A percentile compares a stretch with the other conserved stretches of the same genome.
These are phyloP conservation scores for Salix caprea DNA, from an alignment of 345 rosid species.

Conservation along the genomic window DNA sequence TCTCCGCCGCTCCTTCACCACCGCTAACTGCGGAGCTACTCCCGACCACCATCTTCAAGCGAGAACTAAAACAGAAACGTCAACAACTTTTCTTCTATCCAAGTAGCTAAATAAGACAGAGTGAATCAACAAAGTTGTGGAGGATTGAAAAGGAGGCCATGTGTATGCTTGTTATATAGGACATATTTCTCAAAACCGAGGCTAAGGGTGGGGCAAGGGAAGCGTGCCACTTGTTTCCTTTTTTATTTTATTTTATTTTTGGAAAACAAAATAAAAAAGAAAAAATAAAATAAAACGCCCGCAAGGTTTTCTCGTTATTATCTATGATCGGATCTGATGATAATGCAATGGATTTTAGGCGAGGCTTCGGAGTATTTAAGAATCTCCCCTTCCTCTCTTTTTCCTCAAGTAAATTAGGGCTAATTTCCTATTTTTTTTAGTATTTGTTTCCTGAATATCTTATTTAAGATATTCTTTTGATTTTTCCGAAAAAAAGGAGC, in stretches of 20 bases:
- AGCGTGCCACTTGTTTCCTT: not conserved
- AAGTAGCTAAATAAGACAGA: not conserved
- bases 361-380: not conserved
- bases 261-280: too few species aligned
- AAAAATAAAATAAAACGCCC: not conserved
- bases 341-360: not conserved
- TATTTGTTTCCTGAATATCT: too few species aligned
- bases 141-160: not conserved
- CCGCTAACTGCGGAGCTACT: constrained; percentile 28
- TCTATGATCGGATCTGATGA: too few species aligned
- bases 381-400: not conserved
- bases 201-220: not conserved
- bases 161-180: not conserved
- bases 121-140: not conserved
- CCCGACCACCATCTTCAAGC: constrained; percentile 18
- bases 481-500: too few species aligned
- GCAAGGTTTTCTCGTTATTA: not conserved
- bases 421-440: not conserved
- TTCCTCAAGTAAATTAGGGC: not conserved
- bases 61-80: not conserved
- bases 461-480: too few species aligned
- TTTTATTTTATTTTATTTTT: not conserved
- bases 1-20: constrained; percentile 1
- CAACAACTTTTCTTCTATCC: not conserved
- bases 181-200: not conserved